phyloP scores from a whole-genome alignment of 768 basidiomycete genomes.

The Lactifluus piperatus region DNA sequence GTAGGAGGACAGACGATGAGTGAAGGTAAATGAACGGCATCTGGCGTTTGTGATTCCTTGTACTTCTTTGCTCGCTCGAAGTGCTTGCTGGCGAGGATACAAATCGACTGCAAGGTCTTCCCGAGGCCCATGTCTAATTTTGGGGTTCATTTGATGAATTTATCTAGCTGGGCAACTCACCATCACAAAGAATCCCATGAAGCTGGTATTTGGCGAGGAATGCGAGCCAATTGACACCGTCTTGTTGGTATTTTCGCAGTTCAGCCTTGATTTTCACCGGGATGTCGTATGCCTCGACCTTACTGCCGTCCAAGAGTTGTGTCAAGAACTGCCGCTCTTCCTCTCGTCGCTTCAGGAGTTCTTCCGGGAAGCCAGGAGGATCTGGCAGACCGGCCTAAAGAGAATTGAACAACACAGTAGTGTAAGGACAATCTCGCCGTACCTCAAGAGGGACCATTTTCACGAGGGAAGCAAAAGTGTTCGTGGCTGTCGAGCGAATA shows the following conservation, averaged over 20 bases:
- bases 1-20: constrained; percentile 96
- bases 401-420: not conserved
- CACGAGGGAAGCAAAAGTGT: constrained; percentile 92
- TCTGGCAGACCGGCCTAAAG: constrained; percentile 85
- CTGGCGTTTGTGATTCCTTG: constrained; percentile 57
- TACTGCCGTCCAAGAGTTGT: constrained; percentile 90
- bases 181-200: constrained; percentile 96
- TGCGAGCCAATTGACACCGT: constrained; percentile 97
- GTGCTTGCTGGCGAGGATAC: constrained; percentile 91
- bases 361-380: constrained; percentile 84
- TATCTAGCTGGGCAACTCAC: constrained; percentile 34
- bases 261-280: constrained; percentile 89
- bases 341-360: constrained; percentile 77
- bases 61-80: constrained; percentile 70
- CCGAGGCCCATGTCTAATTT: constrained; percentile 93
- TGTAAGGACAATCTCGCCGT: constrained; percentile 16
- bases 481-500: constrained; percentile 89
- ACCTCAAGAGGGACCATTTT: constrained; percentile 99
- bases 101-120: constrained; percentile 96
- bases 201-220: constrained; percentile 97
- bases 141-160: constrained; percentile 6
- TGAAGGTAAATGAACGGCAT: constrained; percentile 82
- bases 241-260: constrained; percentile 94
- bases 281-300: constrained; percentile 84
- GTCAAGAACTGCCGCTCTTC: constrained; percentile 85